Base-by-base conservation (phyloP, 441 rosid genomes). In the Kokia cookei region DNA sequence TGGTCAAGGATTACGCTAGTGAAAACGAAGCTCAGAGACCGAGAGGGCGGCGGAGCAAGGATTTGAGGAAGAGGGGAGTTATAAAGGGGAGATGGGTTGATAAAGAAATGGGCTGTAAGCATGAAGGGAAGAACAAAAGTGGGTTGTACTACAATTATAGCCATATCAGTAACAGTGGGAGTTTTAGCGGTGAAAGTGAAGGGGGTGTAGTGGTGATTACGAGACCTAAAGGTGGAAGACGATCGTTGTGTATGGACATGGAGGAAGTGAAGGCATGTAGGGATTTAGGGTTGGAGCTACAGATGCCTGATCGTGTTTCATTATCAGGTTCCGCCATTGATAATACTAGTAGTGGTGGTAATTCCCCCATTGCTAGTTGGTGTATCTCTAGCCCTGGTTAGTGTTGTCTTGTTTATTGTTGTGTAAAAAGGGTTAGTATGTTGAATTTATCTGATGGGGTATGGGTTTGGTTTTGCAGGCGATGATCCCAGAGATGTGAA, bases 401-500 rank as follows among this genome's bases (percentile, higher is more conserved):
- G 89, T 81, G 2, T 37, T 37, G 40, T 37, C 40, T 37, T 6
- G 1, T 37, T 37, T 37, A 6, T 37, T 37, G 8, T 37, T 6
- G 6, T 37, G 40, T 37, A 37, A 37, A 37, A 6, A 37, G 40
- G 98, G 99, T 92, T 54, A 75, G 89, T 81, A 2, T 71, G 17
- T 43, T 54, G 9, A 32, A 40, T 47, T n/a, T 7, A 48, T 27
- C 58, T 68, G 45, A 68, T n/a, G 59, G 59, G 15, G 1, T 60
- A 17, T 47, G 60, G 40, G 6, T 32, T 62, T 8, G 8, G 65
- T 12, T 7, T 14, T 22, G 77, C 73, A 94, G 98, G 98, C 11
- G 99, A 95, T 85, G 94, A 95, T 75, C 99, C 99, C 3, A 79
- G 88, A 74, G 97, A 95, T 75, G 99, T 95, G 14, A 95, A 95